Conservation (phyloP, 441 rosid species). For the Adansonia gregorii region DNA sequence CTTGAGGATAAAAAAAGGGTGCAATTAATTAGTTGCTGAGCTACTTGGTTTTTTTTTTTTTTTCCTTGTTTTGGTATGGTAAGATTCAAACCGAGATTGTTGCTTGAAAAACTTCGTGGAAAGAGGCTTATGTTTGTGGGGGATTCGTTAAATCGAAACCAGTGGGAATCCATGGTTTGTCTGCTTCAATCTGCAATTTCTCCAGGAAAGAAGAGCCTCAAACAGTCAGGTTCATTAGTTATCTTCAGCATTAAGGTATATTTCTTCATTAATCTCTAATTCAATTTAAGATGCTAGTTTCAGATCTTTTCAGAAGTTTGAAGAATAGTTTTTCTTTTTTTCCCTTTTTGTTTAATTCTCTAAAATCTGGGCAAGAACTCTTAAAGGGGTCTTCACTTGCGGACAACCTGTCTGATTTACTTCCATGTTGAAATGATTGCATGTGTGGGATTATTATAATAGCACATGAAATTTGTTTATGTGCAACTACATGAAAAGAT, state of each 20-base stretch:
- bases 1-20: background rate
- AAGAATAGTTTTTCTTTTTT: background rate
- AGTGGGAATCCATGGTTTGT: constrained; percentile 95
- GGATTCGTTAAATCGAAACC: constrained; percentile 85
- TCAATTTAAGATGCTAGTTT: background rate
- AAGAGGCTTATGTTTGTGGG: constrained; percentile 96
- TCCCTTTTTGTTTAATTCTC: background rate
- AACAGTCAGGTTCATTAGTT: constrained; percentile 62
- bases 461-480: background rate
- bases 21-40: background rate
- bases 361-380: background rate
- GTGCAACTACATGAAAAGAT: background rate
- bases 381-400: background rate
- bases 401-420: background rate
- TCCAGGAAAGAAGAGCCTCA: constrained; percentile 67
- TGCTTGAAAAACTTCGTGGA: constrained; percentile 74
- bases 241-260: constrained; percentile 67
- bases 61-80: background rate
- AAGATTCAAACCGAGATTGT: constrained; percentile 70
- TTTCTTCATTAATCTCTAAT: background rate
- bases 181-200: constrained; percentile 77
- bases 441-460: background rate
- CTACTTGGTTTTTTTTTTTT: background rate
- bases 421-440: background rate
- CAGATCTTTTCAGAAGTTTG: background rate